Base-by-base conservation (phyloP, 306 rosid species). In the Begonia loranthoides region DNA sequence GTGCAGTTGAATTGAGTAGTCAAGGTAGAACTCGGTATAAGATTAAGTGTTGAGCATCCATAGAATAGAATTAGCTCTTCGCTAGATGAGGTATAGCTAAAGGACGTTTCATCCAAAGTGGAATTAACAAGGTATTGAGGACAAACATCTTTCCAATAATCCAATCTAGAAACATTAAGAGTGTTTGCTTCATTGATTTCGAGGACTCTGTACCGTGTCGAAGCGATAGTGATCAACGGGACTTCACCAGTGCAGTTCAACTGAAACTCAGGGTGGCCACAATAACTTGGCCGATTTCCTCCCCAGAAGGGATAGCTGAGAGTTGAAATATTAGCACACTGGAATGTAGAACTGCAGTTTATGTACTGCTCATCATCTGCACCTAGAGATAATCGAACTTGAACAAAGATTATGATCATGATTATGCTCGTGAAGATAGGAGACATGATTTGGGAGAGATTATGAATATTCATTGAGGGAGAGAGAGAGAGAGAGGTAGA, bases 241-340 rank as follows among this genome's bases (percentile, higher is more conserved):
- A 0, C 12, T 4, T 6, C 1, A 1, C 1, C 3, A 0, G 0
- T 0, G 13, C 73, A 61, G n/a, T 17, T n/a, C 4, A 56, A 21
- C 49, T 17, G 1, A 0, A 41, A 54, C 16, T 49, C 41, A 0
- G 66, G 61, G 33, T 9, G 45, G 9, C 72, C 72, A 13, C 72
- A 67, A 28, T 44, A 43, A 1, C 10, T 17, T 11, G 58, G 24
- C 10, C 72, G 49, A 4, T 49, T 44, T 0, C 4, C 15, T 12
- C 72, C 72, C 66, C 57, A 67, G 15, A 67, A 67, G 0, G 66
- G 72, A 17, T 67, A 60, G 1, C 51, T 6, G 54, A 66, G 13
- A 40, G 12, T 52, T 6, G 2, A 0, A 21, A 10, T 12, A 8
- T 9, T 12, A 2, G 59, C 65, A 12, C 71, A 66, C 1, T 12